Evolutionary conservation across 1,284 basidiomycete species (phyloP), one percentile per base, ranked within the genome.

Genomic region (Sphaerobolus stellatus): DNA sequence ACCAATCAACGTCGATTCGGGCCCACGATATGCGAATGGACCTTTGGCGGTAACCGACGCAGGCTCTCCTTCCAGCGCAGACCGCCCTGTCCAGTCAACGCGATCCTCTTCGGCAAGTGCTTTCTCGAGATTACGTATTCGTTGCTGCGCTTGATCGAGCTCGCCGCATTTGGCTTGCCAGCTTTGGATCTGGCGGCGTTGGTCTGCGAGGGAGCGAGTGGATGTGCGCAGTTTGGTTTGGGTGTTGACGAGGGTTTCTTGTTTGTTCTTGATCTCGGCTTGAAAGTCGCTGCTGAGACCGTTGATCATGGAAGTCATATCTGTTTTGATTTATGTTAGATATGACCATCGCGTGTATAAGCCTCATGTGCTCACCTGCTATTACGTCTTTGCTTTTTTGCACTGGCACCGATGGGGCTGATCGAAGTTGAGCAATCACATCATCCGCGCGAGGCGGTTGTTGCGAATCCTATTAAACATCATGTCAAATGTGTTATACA

Each of bases 351-450:
- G 20, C 22, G 28, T 43, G 22, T 43, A 29, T 53, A 45, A 48
- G 22, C 45, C 18, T 38, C 45, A 27, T 8, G 5, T 29, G 61
- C 76, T 59, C 63, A 90, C 92, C 91, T 63, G 88, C 79, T 58
- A 95, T 83, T 16, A 98, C 89, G 66, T 98, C 93, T 60, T 92
- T 85, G 60, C 91, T 94, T 66, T 94, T 90, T 68, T 93, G 88
- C 36, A 90, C 81, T 0, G 91, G 92, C 11, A 77, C 78, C 11
- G 86, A 80, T 33, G 88, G 83, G 3, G 84, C 85, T 0, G 83
- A 76, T 36, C 88, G 83, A 57, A 93, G 69, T 24, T 81, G 82
- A 16, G 83, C 77, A 2, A 93, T 72, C 11, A 91, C 74, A 63
- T 91, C 89, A 61, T 97, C 92, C 11, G 85, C 82, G 55, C 86